Conservation (phyloP, 371 early-diverging fungal species). For the Mucor circinelloides region DNA sequence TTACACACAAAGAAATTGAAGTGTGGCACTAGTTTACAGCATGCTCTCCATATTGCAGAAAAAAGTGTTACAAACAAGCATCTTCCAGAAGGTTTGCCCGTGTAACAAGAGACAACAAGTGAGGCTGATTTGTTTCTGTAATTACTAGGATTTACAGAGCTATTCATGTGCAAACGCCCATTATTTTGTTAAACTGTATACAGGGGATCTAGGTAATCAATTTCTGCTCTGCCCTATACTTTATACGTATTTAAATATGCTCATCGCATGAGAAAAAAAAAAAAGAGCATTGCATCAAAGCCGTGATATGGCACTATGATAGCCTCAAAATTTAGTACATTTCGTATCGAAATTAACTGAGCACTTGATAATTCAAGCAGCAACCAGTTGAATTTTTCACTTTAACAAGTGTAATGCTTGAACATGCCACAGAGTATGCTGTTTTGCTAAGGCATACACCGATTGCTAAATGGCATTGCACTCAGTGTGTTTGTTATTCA, state of each 20-base stretch:
- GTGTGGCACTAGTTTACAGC: not conserved
- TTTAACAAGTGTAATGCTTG: not conserved
- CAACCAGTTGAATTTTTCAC: not conserved
- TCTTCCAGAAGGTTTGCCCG: not conserved
- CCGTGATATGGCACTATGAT: not conserved
- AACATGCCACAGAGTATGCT: not conserved
- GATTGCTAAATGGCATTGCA: not conserved
- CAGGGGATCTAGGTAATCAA: too few relatives aligned
- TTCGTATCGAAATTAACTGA: not conserved
- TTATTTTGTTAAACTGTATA: too few relatives aligned
- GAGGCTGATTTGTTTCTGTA: too few relatives aligned
- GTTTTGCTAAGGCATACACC: not conserved
- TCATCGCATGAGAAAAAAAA: too few relatives aligned
- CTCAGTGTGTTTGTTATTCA: not conserved
- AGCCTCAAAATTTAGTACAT: not conserved
- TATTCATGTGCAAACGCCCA: too few relatives aligned
- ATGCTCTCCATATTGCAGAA: not conserved
- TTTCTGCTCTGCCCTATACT: too few relatives aligned
- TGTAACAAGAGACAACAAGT: not conserved
- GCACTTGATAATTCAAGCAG: not conserved
- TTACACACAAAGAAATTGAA: not conserved
- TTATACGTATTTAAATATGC: too few relatives aligned
- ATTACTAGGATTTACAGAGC: too few relatives aligned
- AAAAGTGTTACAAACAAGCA: not conserved
- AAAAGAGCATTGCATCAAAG: not conserved